phyloP scores from a whole-genome alignment of 495 filamentous ascomycete genomes.

The Glutinoglossum americanum region DNA sequence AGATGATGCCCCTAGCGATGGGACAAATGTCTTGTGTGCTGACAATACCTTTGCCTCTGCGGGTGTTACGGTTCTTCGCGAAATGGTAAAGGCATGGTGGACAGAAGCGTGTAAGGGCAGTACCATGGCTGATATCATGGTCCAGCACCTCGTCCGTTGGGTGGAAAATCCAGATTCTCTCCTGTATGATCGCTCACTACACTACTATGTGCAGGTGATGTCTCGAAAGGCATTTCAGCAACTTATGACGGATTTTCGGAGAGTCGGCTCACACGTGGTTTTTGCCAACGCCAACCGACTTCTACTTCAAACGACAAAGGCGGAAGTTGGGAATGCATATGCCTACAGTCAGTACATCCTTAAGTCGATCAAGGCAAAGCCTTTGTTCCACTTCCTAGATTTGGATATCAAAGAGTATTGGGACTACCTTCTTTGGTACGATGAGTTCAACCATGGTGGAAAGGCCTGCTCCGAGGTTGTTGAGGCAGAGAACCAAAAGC shows the following conservation, averaged over 20 bases:
- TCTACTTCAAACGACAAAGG: conserved; percentile 86
- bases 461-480: conserved; percentile 72
- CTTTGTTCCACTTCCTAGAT: conserved; percentile 92
- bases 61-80: conserved; percentile 68
- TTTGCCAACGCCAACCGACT: conserved; percentile 79
- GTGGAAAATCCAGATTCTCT: conserved; percentile 79
- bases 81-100: conserved; percentile 99
- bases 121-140: conserved; percentile 91
- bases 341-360: conserved; percentile 94
- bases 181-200: conserved; percentile 86
- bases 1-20: conserved; percentile 33
- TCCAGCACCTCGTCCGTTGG: conserved; percentile 93
- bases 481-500: conserved; percentile 62
- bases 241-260: conserved; percentile 88
- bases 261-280: conserved; percentile 83
- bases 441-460: conserved; percentile 95
- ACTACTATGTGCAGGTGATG: conserved; percentile 97
- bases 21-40: conserved; percentile 51
- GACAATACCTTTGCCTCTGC: conserved; percentile 88
- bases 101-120: conserved; percentile 77
- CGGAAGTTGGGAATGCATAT: conserved; percentile 89
- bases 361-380: conserved; percentile 86
- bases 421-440: conserved; percentile 99
- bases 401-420: conserved; percentile 97
- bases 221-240: conserved; percentile 90